Conservation (phyloP, 1,139 yeast genomes). For the Pichia terricola region DNA sequence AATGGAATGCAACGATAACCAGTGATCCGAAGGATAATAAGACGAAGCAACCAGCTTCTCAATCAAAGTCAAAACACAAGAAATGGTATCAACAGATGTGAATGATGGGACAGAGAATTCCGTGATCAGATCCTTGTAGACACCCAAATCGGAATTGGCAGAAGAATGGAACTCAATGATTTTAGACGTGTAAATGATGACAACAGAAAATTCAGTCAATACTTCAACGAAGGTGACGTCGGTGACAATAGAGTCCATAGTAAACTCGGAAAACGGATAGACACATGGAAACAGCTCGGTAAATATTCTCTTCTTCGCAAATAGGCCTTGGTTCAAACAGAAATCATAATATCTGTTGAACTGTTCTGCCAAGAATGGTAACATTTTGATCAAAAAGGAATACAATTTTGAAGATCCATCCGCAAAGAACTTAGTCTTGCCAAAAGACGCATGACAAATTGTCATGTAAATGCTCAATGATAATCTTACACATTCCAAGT, state of each 20-base stretch:
- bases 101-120: constrained; percentile 4
- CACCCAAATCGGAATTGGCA: neutral
- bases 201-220: constrained; percentile 56
- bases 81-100: constrained; percentile 1
- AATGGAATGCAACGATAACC: constrained; percentile 40
- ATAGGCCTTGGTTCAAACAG: constrained; percentile 38
- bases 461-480: constrained; percentile 51
- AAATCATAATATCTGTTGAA: constrained; percentile 45
- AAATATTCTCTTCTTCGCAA: constrained; percentile 51
- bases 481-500: constrained; percentile 51
- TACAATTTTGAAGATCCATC: constrained; percentile 15
- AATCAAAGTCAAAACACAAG: constrained; percentile 3
- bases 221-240: constrained; percentile 67
- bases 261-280: constrained; percentile 55
- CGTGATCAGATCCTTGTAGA: constrained; percentile 1
- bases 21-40: constrained; percentile 51
- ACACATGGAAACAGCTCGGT: constrained; percentile 59
- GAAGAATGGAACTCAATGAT: constrained; percentile 7
- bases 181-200: constrained; percentile 42
- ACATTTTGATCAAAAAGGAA: constrained; percentile 11
- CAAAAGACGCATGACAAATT: constrained; percentile 23
- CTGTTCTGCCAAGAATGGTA: constrained; percentile 17
- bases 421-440: constrained; percentile 12
- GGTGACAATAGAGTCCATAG: constrained; percentile 68
- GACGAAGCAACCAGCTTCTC: constrained; percentile 3